A percentile compares a stretch with the other conserved stretches of the same genome.
Conservation (phyloP, 805 yeast species). For the Zygoascus bituminiphila region DNA sequence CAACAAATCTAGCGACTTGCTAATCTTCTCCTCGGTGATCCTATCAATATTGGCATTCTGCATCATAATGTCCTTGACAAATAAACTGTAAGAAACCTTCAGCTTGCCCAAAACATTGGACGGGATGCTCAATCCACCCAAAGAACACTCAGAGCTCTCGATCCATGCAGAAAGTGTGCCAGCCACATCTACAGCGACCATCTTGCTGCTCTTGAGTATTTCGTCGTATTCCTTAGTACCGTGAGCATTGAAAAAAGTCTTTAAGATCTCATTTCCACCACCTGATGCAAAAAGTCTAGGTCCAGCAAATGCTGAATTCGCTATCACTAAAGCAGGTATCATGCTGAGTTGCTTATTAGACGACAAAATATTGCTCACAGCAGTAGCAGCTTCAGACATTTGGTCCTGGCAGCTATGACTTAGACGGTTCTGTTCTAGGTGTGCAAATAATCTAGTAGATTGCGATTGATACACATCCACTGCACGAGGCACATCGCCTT, state of each 20-base stretch:
- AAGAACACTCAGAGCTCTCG: conserved; percentile 11
- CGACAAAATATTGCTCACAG: conserved; percentile 4
- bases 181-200: not conserved
- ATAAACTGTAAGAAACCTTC: conserved; percentile 5
- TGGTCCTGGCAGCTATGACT: not conserved
- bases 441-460: conserved; percentile 10
- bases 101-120: conserved; percentile 9
- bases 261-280: not conserved
- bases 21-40: not conserved
- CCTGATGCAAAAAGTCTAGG: conserved; percentile 11
- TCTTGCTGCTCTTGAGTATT: not conserved
- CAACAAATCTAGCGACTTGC: conserved; percentile 1
- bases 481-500: conserved; percentile 21
- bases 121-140: conserved; percentile 16
- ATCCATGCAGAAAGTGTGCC: conserved; percentile 15
- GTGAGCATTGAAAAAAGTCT: not conserved
- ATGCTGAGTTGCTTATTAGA: conserved; percentile 7
- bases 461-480: conserved; percentile 25
- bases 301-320: conserved; percentile 13
- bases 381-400: conserved; percentile 10
- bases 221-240: not conserved
- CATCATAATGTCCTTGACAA: conserved; percentile 13
- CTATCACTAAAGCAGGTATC: conserved; percentile 13
- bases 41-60: not conserved
- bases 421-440: not conserved